Evolutionary conservation across 257 asterid species (phyloP).

Genomic region (Ocimum tenuiflorum): DNA sequence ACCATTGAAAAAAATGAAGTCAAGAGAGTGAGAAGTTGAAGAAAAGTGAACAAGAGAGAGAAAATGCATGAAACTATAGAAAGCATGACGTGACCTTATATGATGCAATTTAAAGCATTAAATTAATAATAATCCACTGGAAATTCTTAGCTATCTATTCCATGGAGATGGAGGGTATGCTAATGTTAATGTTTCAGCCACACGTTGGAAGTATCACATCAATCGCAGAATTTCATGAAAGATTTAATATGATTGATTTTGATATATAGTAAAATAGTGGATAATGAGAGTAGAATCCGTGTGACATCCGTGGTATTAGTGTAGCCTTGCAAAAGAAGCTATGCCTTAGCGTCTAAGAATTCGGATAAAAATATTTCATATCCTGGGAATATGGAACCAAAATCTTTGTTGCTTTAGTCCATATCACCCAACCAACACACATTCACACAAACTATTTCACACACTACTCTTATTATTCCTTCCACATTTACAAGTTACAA

Average conservation of each 20-base stretch:
- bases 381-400: conserved; percentile 24
- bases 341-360: conserved; percentile 27
- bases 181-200: neutral
- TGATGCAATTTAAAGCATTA: too few relatives aligned
- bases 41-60: too few relatives aligned
- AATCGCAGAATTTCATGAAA: neutral
- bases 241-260: too few relatives aligned
- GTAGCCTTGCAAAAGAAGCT: conserved; percentile 6
- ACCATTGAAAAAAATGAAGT: too few relatives aligned
- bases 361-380: conserved; percentile 18
- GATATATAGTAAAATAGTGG: too few relatives aligned
- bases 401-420: conserved; percentile 24
- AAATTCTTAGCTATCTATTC: neutral
- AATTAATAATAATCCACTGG: neutral
- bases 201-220: neutral
- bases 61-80: neutral
- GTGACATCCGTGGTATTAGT: neutral
- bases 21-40: too few relatives aligned
- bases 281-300: too few relatives aligned
- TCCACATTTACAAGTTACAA: too few relatives aligned
- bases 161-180: neutral
- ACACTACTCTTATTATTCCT: too few relatives aligned
- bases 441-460: too few relatives aligned
- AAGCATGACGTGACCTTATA: too few relatives aligned
- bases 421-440: too few relatives aligned